Conservation (phyloP, 2,329 filamentous ascomycete genomes). For the Pestalotiopsis sp. region DNA sequence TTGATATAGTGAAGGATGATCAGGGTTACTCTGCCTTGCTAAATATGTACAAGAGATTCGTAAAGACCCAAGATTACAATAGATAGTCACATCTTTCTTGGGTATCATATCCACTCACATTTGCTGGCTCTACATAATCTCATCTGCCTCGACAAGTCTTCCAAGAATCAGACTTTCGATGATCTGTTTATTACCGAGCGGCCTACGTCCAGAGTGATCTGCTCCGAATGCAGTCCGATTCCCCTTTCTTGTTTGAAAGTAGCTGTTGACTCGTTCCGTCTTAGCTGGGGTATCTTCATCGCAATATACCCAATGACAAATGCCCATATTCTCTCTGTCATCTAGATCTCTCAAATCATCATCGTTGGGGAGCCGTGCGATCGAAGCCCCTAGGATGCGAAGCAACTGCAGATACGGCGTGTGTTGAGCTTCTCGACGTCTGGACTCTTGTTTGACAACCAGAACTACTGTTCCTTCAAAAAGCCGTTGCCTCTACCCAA, state of each 20-base stretch:
- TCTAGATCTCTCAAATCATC: background rate
- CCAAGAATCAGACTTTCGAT: background rate
- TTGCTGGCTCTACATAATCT: background rate
- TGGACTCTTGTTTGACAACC: background rate
- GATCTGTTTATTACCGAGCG: background rate
- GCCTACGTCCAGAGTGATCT: background rate
- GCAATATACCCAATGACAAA: background rate
- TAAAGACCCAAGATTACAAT: no score
- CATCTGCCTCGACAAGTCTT: background rate
- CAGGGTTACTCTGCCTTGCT: no score
- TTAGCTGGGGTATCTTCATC: background rate
- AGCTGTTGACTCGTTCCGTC: background rate
- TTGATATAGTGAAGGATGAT: no score
- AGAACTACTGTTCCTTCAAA: background rate
- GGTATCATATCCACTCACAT: no score
- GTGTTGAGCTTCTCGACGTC: background rate
- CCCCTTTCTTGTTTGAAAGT: background rate
- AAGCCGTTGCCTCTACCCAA: no score
- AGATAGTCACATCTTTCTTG: no score
- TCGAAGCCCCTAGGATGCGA: background rate
- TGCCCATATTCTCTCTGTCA: background rate
- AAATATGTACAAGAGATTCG: no score
- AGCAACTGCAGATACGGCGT: background rate
- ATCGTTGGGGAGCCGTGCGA: background rate
- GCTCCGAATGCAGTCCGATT: background rate